These are phyloP conservation scores for Macadamia integrifolia DNA, from an alignment of 164 flowering plant species.

Conservation along the genomic window DNA sequence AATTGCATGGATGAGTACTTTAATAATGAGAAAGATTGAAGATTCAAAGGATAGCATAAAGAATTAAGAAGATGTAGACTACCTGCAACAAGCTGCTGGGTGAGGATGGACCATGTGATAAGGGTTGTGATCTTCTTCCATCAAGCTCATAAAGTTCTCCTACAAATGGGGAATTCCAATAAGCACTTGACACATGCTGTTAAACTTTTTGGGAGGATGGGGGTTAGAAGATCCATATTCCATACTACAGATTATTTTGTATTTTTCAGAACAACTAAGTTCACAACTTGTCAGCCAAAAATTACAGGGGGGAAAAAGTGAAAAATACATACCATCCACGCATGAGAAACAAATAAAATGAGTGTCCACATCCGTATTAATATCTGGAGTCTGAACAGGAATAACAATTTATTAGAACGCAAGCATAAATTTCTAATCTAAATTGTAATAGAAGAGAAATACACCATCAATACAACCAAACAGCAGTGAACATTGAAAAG, in stretches of 20 bases:
- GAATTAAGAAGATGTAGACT: neutral
- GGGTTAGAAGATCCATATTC: too few species aligned
- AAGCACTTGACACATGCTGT: neutral
- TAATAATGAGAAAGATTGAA: too few species aligned
- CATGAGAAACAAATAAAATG: slow-evolving; percentile 92
- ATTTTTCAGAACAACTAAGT: neutral
- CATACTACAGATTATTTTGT: too few species aligned
- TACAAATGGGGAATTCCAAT: slow-evolving; percentile 12
- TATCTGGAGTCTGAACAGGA: slow-evolving; percentile 53
- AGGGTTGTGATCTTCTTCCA: slow-evolving; percentile 74
- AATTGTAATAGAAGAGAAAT: too few species aligned
- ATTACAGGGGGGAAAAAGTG: neutral
- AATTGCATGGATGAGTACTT: too few species aligned
- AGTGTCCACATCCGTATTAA: slow-evolving; percentile 45
- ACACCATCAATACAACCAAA: too few species aligned
- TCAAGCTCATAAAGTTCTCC: slow-evolving; percentile 90
- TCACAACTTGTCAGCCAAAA: neutral
- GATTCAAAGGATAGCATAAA: too few species aligned
- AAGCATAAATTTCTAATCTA: too few species aligned
- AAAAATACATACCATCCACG: slow-evolving; percentile 58
- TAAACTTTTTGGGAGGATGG: too few species aligned
- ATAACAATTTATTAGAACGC: too few species aligned
- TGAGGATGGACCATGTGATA: slow-evolving; percentile 81
- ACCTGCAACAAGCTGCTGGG: slow-evolving; percentile 71
- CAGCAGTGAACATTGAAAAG: too few species aligned